Evolutionary conservation across 805 yeast species (phyloP).

Genomic region (Scheffersomyces coipomensis): DNA sequence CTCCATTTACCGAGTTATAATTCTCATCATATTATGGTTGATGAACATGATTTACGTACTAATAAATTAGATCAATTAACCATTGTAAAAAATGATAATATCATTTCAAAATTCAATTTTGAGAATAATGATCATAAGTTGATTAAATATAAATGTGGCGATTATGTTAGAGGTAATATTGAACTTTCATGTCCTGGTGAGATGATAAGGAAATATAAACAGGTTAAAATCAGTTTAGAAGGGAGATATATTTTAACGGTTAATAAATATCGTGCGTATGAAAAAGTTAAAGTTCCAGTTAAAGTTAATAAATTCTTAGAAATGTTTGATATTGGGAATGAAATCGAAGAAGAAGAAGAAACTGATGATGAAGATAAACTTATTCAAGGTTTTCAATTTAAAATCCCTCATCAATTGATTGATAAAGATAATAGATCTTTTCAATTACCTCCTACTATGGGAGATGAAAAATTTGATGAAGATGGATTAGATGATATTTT

Average conservation of each 20-base stretch:
- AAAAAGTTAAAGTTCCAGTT: constrained; percentile 7
- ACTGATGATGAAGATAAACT: neutral
- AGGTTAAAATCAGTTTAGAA: neutral
- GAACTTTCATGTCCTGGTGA: too few species aligned
- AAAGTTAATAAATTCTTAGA: constrained; percentile 36
- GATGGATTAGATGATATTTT: neutral
- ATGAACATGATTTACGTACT: neutral
- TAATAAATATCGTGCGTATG: constrained; percentile 1
- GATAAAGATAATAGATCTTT: constrained; percentile 17
- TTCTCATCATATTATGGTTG: neutral
- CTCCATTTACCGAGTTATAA: neutral
- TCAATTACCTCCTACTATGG: constrained; percentile 36
- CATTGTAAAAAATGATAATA: neutral
- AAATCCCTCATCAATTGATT: neutral
- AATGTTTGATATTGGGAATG: constrained; percentile 52
- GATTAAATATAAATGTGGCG: neutral
- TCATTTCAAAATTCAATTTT: neutral
- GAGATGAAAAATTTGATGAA: constrained; percentile 3
- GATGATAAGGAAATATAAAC: neutral
- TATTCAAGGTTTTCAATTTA: neutral
- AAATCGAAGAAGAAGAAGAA: constrained; percentile 12
- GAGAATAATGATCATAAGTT: too few species aligned
- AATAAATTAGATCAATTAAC: neutral
- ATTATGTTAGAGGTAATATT: neutral
- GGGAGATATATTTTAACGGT: neutral